Conservation (phyloP, 2,329 filamentous ascomycete species). For the Emergomyces africanus region DNA sequence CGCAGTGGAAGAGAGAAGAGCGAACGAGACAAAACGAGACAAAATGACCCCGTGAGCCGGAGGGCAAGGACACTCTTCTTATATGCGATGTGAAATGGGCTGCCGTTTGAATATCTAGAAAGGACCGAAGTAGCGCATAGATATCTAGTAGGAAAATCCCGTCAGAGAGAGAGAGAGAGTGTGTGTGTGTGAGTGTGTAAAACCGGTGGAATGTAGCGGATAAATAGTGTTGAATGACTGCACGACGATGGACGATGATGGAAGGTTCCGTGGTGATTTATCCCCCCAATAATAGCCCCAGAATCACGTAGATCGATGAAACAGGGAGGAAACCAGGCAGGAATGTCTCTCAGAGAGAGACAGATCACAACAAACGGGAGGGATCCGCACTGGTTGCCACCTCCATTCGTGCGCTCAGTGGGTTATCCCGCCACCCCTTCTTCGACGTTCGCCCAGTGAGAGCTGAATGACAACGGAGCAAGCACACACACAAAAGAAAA, state of each 20-base stretch:
- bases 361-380: constrained; percentile 3
- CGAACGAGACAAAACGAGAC: no score
- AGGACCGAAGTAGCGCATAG: not conserved
- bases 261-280: not conserved
- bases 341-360: not conserved
- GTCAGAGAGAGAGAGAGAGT: not conserved
- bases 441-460: not conserved
- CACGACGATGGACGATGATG: not conserved
- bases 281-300: not conserved
- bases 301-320: not conserved
- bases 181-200: no score
- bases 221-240: not conserved
- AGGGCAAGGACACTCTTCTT: not conserved
- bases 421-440: not conserved
- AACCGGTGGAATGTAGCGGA: not conserved
- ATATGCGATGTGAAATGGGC: not conserved
- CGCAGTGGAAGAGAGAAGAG: not conserved
- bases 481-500: not conserved
- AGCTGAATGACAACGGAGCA: not conserved
- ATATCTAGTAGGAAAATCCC: not conserved
- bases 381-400: constrained; percentile 8
- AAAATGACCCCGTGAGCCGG: not conserved
- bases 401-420: constrained; percentile 8
- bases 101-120: not conserved
- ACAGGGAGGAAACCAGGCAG: not conserved